Percentiles rank a stretch among this genome's conserved stretches.
Evolutionary conservation across 2,329 filamentous ascomycete species (phyloP).

Genomic region (Diaporthe sp.): DNA sequence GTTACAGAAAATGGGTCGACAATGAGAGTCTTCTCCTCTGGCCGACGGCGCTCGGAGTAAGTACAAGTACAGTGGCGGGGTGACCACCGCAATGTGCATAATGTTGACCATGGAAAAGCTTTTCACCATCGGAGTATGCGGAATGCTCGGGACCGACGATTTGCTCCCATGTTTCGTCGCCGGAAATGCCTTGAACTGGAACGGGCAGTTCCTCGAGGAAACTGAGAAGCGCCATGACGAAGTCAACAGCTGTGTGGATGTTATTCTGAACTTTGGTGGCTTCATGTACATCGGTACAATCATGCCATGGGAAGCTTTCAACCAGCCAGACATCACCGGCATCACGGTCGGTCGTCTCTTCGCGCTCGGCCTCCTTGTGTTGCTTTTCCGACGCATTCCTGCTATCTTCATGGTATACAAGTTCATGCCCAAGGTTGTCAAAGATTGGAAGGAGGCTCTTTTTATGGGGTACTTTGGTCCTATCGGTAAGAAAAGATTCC

Average conservation of each 20-base stretch:
- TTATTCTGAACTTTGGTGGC: not conserved
- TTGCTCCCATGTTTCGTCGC: not conserved
- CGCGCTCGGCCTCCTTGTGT: not conserved
- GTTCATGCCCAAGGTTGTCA: not conserved
- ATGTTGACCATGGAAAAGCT: not conserved
- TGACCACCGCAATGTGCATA: not conserved
- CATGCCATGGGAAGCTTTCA: not conserved
- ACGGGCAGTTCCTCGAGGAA: not conserved
- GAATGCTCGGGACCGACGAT: not conserved
- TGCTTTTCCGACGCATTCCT: not conserved
- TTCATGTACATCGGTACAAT: not conserved
- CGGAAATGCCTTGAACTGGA: not conserved
- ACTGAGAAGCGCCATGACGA: not conserved
- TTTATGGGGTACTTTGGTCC: not conserved
- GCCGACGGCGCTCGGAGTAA: not conserved
- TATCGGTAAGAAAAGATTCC: not conserved
- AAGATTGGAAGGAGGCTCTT: not conserved
- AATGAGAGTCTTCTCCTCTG: not conserved
- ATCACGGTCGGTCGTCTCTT: not conserved
- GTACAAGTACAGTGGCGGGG: not conserved
- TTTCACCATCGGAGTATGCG: not conserved
- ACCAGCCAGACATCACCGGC: not conserved
- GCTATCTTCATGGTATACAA: not conserved
- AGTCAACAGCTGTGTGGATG: not conserved
- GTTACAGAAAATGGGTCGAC: not conserved